Evolutionary conservation across 2,329 filamentous ascomycete species (phyloP).

Genomic region (Hymenoscyphus albidus): DNA sequence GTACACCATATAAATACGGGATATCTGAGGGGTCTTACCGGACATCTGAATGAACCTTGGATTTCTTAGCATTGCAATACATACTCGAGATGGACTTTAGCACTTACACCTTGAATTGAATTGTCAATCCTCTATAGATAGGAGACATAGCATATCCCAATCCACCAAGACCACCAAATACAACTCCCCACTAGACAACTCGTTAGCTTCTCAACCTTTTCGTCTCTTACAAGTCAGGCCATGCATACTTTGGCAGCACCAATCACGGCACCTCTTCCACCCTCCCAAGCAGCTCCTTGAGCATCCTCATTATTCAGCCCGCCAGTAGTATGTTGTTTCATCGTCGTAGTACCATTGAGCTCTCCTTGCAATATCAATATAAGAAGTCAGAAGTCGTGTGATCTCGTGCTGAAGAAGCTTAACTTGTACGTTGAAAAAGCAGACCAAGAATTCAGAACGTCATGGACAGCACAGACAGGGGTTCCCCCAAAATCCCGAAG

Average conservation of each 20-base stretch:
- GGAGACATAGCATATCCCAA: slow-evolving; percentile 63
- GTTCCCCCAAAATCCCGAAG: background rate
- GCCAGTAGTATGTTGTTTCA: slow-evolving; percentile 48
- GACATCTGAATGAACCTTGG: slow-evolving; percentile 76
- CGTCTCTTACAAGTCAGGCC: background rate
- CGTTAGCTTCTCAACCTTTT: background rate
- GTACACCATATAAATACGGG: too few relatives aligned
- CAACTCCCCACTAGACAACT: slow-evolving; percentile 54
- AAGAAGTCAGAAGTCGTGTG: background rate
- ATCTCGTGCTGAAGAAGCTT: background rate
- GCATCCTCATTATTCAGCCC: slow-evolving; percentile 63
- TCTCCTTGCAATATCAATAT: background rate
- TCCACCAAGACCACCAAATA: slow-evolving; percentile 60
- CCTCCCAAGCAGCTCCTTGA: slow-evolving; percentile 67
- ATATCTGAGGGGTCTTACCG: slow-evolving; percentile 36
- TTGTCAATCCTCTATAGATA: slow-evolving; percentile 66
- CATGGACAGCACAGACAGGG: background rate
- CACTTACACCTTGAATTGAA: slow-evolving; percentile 74
- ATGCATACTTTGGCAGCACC: slow-evolving; percentile 59
- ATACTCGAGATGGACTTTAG: slow-evolving; percentile 28
- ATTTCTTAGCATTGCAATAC: slow-evolving; percentile 1
- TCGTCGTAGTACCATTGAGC: slow-evolving; percentile 6
- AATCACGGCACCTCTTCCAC: slow-evolving; percentile 59
- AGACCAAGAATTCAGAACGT: background rate
- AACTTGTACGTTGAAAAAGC: background rate